phyloP scores from a whole-genome alignment of 495 filamentous ascomycete species.

The Aspergillus coremiiformis region DNA sequence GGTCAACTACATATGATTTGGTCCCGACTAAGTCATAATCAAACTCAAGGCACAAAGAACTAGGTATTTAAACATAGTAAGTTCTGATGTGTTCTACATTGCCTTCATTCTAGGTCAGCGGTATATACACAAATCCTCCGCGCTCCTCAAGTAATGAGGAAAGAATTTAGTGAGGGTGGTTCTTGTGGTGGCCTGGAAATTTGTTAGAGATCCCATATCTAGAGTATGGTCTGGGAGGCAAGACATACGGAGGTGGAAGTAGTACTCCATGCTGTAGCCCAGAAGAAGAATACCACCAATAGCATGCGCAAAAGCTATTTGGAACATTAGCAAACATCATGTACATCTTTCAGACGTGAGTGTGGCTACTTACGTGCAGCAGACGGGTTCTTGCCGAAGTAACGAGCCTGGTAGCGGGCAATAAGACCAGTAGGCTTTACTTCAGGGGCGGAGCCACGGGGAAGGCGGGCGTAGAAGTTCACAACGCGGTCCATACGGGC shows the following conservation, averaged over 20 bases:
- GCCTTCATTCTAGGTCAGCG: slow-evolving; percentile 23
- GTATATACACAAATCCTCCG: slow-evolving; percentile 38
- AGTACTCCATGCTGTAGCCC: slow-evolving; percentile 96
- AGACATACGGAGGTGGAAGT: slow-evolving; percentile 95
- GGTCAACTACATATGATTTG: background rate
- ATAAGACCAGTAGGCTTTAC: slow-evolving; percentile 70
- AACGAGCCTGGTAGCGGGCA: slow-evolving; percentile 81
- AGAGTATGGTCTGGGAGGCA: background rate
- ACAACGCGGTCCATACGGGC: slow-evolving; percentile 93
- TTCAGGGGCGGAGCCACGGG: slow-evolving; percentile 78
- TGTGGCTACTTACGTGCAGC: slow-evolving; percentile 65
- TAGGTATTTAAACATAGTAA: background rate
- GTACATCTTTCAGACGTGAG: background rate
- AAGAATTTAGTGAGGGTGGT: slow-evolving; percentile 81
- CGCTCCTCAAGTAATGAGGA: slow-evolving; percentile 12
- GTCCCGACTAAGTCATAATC: background rate
- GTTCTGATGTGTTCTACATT: slow-evolving; percentile 20
- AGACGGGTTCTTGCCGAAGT: slow-evolving; percentile 89
- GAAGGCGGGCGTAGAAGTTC: slow-evolving; percentile 96
- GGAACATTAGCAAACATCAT: slow-evolving; percentile 15
- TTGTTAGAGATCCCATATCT: slow-evolving; percentile 11
- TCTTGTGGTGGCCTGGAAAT: slow-evolving; percentile 88
- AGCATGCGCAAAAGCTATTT: slow-evolving; percentile 74
- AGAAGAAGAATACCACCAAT: slow-evolving; percentile 66
- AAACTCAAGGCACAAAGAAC: background rate